Conservation (phyloP, 495 filamentous ascomycete species). For the Xylaria cubensis region DNA sequence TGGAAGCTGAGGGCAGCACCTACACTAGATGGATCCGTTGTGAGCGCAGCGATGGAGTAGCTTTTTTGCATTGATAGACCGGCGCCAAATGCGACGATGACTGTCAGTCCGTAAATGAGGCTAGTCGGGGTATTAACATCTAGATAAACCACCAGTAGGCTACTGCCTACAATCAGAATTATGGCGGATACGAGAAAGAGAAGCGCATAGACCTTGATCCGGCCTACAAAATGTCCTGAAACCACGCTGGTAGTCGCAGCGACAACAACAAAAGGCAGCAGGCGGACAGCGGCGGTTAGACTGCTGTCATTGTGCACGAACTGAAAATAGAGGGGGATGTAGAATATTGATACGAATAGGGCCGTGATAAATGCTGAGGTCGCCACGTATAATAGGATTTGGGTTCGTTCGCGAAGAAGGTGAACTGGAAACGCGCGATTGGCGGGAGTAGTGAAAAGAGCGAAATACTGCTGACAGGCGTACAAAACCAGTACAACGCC, state of each 20-base stretch:
- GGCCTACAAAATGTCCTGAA: slow-evolving; percentile 59
- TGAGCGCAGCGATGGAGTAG: slow-evolving; percentile 57
- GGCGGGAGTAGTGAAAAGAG: slow-evolving; percentile 53
- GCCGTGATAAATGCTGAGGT: slow-evolving; percentile 46
- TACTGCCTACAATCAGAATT: slow-evolving; percentile 54
- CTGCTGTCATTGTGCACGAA: slow-evolving; percentile 60
- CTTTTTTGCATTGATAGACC: slow-evolving; percentile 60
- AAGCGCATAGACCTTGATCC: slow-evolving; percentile 61
- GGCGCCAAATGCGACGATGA: slow-evolving; percentile 59
- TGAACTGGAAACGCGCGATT: slow-evolving; percentile 62
- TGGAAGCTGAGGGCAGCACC: slow-evolving; percentile 59
- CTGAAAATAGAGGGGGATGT: slow-evolving; percentile 65
- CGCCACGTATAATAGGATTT: slow-evolving; percentile 53
- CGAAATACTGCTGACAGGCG: slow-evolving; percentile 58
- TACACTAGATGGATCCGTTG: slow-evolving; percentile 45
- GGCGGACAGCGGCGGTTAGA: slow-evolving; percentile 57
- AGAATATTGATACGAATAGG: slow-evolving; percentile 51
- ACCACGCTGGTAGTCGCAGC: slow-evolving; percentile 54
- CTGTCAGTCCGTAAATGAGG: slow-evolving; percentile 60
- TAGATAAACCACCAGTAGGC: slow-evolving; percentile 57
- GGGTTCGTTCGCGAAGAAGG: slow-evolving; percentile 50
- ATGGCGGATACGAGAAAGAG: slow-evolving; percentile 60
- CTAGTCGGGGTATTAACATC: slow-evolving; percentile 38
- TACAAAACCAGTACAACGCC: slow-evolving; percentile 59
- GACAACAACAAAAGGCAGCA: slow-evolving; percentile 64